phyloP scores from a whole-genome alignment of 1,284 basidiomycete genomes.

The Polyporus tsugae region DNA sequence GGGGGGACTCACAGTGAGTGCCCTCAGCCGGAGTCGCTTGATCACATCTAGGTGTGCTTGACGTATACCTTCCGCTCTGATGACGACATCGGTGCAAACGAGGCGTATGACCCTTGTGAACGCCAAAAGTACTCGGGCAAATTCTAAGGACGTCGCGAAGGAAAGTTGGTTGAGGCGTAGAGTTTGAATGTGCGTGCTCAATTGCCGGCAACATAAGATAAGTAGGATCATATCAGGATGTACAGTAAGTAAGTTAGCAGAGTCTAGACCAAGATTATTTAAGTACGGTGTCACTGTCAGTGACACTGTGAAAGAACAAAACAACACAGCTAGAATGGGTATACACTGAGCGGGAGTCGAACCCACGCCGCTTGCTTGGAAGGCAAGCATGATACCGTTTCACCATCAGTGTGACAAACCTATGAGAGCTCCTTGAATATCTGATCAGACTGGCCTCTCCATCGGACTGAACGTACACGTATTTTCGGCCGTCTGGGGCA shows the following conservation, averaged over 20 bases:
- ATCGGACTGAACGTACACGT: too few relatives aligned
- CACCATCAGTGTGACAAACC: constrained; percentile 34
- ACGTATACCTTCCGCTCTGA: not conserved
- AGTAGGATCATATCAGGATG: too few relatives aligned
- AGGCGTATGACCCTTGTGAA: not conserved
- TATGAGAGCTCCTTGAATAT: not conserved
- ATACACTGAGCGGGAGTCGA: constrained; percentile 38
- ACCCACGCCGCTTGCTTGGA: constrained; percentile 37
- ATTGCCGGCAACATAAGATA: not conserved
- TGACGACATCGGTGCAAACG: not conserved
- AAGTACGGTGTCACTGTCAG: too few relatives aligned
- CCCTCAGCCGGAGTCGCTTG: not conserved
- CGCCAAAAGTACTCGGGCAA: not conserved
- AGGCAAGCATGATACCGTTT: constrained; percentile 39
- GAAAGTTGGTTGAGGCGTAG: not conserved
- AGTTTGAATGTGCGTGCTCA: not conserved
- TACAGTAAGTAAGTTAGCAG: too few relatives aligned
- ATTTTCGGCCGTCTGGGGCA: too few relatives aligned
- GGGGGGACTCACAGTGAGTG: not conserved
- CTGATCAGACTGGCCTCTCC: not conserved
- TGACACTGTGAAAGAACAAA: not conserved
- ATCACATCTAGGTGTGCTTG: not conserved
- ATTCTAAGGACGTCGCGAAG: not conserved
- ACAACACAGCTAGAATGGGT: not conserved
- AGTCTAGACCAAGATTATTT: too few relatives aligned